phyloP scores from a whole-genome alignment of 495 filamentous ascomycete genomes.

The Entonaema liquescens region DNA sequence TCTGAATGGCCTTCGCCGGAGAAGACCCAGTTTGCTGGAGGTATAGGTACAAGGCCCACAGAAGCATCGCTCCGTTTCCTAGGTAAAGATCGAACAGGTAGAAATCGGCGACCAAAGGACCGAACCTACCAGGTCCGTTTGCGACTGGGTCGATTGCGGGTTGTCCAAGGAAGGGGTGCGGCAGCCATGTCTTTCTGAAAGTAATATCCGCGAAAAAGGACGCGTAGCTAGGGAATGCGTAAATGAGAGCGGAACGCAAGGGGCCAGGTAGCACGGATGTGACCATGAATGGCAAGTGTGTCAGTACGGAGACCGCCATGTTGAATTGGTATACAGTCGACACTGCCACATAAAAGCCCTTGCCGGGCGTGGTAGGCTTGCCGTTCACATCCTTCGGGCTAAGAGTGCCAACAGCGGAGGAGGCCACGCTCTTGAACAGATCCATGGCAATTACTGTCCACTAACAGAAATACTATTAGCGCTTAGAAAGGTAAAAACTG shows the following conservation, averaged over 20 bases:
- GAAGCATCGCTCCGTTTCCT: conserved; percentile 57
- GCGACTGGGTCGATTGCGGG: conserved; percentile 41
- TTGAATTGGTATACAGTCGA: conserved; percentile 65
- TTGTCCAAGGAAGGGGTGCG: conserved; percentile 29
- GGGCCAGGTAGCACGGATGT: conserved; percentile 55
- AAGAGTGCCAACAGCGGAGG: conserved; percentile 37
- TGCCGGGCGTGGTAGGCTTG: conserved; percentile 30
- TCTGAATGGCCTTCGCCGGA: conserved; percentile 38
- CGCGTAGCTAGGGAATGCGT: conserved; percentile 51
- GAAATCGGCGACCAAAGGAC: conserved; percentile 60
- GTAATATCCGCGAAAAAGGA: conserved; percentile 56
- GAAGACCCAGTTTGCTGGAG: conserved; percentile 45
- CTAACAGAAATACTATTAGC: conserved; percentile 11
- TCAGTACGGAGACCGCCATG: conserved; percentile 56
- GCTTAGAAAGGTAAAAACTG: neutral
- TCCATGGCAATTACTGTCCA: conserved; percentile 51
- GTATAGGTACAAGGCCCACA: conserved; percentile 65
- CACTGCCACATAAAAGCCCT: conserved; percentile 50
- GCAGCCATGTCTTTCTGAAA: conserved; percentile 48
- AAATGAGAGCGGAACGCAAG: conserved; percentile 44
- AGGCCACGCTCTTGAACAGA: conserved; percentile 45
- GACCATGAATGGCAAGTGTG: conserved; percentile 53
- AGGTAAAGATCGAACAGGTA: conserved; percentile 68
- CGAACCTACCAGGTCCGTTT: conserved; percentile 53
- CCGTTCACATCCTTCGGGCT: conserved; percentile 41